phyloP scores from a whole-genome alignment of 495 filamentous ascomycete species.

The Tuber umbilicatum region DNA sequence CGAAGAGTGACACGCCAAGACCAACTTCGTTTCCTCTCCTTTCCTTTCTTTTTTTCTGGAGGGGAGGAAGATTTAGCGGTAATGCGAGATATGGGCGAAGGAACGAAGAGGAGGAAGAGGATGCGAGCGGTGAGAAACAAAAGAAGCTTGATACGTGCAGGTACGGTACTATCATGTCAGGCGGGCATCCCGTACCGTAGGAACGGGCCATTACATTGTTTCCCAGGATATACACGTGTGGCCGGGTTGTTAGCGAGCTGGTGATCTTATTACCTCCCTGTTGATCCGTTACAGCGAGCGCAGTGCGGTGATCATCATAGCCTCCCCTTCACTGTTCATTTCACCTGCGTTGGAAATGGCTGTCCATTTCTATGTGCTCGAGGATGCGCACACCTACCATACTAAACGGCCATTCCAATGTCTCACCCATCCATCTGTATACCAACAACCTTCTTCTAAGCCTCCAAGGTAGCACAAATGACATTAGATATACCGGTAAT shows the following conservation, averaged over 20 bases:
- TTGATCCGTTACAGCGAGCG: not conserved
- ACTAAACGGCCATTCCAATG: not conserved
- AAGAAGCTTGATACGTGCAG: not conserved
- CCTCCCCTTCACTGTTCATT: not conserved
- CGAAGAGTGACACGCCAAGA: not conserved
- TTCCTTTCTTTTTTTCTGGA: not conserved
- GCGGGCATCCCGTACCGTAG: not conserved
- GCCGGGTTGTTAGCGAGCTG: not conserved
- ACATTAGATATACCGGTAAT: not conserved
- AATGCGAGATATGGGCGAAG: not conserved
- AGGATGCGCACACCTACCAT: not conserved
- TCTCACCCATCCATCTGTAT: not conserved
- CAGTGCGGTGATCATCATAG: not conserved
- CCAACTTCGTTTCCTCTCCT: not conserved
- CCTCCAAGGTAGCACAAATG: not conserved
- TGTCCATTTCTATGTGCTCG: not conserved
- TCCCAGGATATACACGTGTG: not conserved
- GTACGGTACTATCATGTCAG: not conserved
- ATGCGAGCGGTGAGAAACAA: not conserved
- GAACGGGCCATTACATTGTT: not conserved
- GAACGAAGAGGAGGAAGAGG: not conserved
- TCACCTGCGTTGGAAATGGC: not conserved
- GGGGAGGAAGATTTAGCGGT: not conserved
- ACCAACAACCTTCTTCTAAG: not conserved
- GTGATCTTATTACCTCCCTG: not conserved